Conservation (phyloP, 495 filamentous ascomycete genomes). For the Talaromyces ruber region DNA sequence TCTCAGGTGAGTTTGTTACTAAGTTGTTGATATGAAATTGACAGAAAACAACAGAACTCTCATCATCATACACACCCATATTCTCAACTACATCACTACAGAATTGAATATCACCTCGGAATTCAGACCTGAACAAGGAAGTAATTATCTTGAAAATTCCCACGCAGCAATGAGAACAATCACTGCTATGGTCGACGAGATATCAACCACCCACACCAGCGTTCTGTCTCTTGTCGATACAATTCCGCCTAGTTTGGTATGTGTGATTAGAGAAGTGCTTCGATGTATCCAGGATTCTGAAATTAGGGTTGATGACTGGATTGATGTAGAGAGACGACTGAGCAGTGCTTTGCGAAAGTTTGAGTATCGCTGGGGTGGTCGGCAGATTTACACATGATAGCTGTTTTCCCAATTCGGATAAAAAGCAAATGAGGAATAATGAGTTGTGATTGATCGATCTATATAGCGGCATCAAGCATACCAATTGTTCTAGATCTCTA, state of each 20-base stretch:
- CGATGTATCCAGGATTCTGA: slow-evolving; percentile 8
- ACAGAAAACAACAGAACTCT: slow-evolving; percentile 7
- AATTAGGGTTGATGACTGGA: not conserved
- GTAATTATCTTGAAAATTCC: slow-evolving; percentile 5
- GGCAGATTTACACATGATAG: too few species aligned
- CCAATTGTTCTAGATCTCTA: too few species aligned
- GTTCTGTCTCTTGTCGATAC: slow-evolving; percentile 10
- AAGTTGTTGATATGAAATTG: not conserved
- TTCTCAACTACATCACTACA: slow-evolving; percentile 3
- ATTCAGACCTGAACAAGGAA: not conserved
- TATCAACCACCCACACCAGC: slow-evolving; percentile 13
- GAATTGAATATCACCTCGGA: not conserved
- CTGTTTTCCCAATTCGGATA: too few species aligned
- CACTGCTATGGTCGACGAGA: slow-evolving; percentile 15
- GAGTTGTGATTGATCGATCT: too few species aligned
- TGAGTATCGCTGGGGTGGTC: not conserved
- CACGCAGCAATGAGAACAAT: slow-evolving; percentile 12
- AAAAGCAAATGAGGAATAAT: too few species aligned
- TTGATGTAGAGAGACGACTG: not conserved
- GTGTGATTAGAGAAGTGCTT: slow-evolving; percentile 13
- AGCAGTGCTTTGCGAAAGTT: not conserved
- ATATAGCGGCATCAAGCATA: too few species aligned
- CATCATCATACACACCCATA: slow-evolving; percentile 9
- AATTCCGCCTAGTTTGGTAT: slow-evolving; percentile 16
- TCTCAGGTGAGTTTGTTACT: slow-evolving; percentile 17